A percentile compares a stretch with the other conserved stretches of the same genome.
These are phyloP conservation scores for Picea engelmannii DNA, from an alignment of 83 land plant species.

Conservation along the genomic window DNA sequence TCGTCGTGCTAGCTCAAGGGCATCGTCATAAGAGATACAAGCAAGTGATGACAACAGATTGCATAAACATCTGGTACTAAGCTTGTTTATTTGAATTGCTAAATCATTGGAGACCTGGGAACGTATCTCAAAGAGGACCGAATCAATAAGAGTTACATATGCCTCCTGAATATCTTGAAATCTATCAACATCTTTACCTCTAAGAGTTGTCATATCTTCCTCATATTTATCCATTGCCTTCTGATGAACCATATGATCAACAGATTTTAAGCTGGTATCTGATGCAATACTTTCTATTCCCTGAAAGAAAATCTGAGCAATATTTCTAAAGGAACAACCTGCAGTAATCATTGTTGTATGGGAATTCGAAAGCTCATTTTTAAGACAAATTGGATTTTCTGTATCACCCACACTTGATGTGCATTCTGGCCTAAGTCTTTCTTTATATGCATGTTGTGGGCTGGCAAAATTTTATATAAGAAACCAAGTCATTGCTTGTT, in stretches of 20 bases:
- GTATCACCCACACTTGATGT: constrained; percentile 26
- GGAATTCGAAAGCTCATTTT: constrained; percentile 28
- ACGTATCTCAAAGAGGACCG: constrained; percentile 25
- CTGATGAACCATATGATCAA: neutral
- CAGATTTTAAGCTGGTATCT: neutral
- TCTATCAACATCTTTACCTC: neutral
- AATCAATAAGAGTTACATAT: constrained; percentile 33
- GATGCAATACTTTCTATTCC: constrained; percentile 18
- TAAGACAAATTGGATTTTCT: constrained; percentile 10
- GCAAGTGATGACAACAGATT: constrained; percentile 45
- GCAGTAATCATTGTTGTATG: constrained; percentile 53
- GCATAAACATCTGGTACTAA: constrained; percentile 20
- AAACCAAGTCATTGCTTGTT: constrained; percentile 56
- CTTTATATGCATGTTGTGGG: constrained; percentile 40
- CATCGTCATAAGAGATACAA: constrained; percentile 28
- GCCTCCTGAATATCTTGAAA: constrained; percentile 31
- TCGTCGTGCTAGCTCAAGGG: neutral
- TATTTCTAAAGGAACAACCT: constrained; percentile 49
- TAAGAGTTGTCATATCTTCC: neutral
- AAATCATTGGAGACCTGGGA: neutral
- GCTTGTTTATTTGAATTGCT: neutral
- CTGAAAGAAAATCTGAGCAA: constrained; percentile 21
- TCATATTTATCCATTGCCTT: neutral
- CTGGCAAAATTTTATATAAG: constrained; percentile 49
- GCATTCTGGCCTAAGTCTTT: constrained; percentile 12